These are phyloP conservation scores for Entomortierella lignicola DNA, from an alignment of 192 early-diverging fungal genomes.

Conservation along the genomic window DNA sequence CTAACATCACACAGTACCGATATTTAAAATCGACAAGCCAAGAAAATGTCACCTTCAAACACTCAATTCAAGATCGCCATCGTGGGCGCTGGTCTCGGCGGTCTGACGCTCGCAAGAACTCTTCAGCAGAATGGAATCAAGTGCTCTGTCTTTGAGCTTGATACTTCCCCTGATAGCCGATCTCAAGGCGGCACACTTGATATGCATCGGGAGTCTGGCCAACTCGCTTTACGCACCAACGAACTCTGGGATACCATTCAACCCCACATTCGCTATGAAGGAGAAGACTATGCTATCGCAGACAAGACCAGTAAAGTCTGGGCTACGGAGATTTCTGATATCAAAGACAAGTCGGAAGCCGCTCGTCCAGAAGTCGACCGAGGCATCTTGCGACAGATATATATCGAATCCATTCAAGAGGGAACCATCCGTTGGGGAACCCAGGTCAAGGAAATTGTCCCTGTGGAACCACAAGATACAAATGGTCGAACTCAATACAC, in stretches of 20 bases:
- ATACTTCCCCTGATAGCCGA: constrained; percentile 32
- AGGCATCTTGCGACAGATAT: constrained; percentile 48
- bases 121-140: constrained; percentile 54
- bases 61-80: constrained; percentile 26
- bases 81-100: constrained; percentile 61
- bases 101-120: constrained; percentile 41
- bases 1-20: no score
- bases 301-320: constrained; percentile 43
- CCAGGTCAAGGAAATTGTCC: constrained; percentile 21
- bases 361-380: constrained; percentile 64
- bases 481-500: background rate
- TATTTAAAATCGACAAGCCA: no score
- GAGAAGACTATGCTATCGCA: constrained; percentile 47
- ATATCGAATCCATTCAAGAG: constrained; percentile 54
- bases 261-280: constrained; percentile 45
- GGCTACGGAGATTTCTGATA: constrained; percentile 20
- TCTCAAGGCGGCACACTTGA: constrained; percentile 64
- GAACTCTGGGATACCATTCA: constrained; percentile 47
- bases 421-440: constrained; percentile 55
- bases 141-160: constrained; percentile 57
- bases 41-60: constrained; percentile 8
- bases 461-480: background rate
- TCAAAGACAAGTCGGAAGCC: constrained; percentile 2
- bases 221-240: constrained; percentile 34
- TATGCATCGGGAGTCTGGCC: constrained; percentile 59